Evolutionary conservation across 306 rosid species (phyloP).

Genomic region (Hippophae tibetana): DNA sequence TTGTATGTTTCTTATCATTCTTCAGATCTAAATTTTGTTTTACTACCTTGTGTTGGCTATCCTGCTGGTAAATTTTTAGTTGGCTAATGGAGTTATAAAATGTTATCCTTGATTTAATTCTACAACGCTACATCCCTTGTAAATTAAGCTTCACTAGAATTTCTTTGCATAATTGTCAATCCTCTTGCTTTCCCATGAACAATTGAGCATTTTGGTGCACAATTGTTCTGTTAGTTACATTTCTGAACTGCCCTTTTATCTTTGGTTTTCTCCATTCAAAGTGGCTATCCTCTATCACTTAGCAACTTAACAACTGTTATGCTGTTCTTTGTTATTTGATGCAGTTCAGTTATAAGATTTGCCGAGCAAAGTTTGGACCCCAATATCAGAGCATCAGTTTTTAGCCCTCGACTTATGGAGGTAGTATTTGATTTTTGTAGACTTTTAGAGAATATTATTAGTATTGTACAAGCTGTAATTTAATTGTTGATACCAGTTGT

Average conservation of each 20-base stretch:
- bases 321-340: conserved; percentile 17
- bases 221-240: background rate
- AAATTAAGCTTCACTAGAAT: background rate
- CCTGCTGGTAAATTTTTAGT: too few relatives aligned
- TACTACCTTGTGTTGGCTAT: too few relatives aligned
- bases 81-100: too few relatives aligned
- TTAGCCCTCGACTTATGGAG: conserved; percentile 98
- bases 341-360: conserved; percentile 83
- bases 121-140: too few relatives aligned
- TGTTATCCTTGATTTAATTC: too few relatives aligned
- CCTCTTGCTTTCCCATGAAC: background rate
- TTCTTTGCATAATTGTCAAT: background rate
- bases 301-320: conserved; percentile 2
- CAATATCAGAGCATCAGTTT: conserved; percentile 67
- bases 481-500: too few relatives aligned
- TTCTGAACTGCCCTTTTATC: background rate
- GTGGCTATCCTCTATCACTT: background rate
- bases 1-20: too few relatives aligned
- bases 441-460: too few relatives aligned
- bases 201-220: background rate
- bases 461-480: too few relatives aligned
- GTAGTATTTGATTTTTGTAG: conserved; percentile 43
- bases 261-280: background rate
- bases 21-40: too few relatives aligned
- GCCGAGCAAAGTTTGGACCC: conserved; percentile 73